Percentiles rank a stretch among this genome's conserved stretches.
Evolutionary conservation across 495 filamentous ascomycete genomes (phyloP).

Genomic region (Xylaria curta): DNA sequence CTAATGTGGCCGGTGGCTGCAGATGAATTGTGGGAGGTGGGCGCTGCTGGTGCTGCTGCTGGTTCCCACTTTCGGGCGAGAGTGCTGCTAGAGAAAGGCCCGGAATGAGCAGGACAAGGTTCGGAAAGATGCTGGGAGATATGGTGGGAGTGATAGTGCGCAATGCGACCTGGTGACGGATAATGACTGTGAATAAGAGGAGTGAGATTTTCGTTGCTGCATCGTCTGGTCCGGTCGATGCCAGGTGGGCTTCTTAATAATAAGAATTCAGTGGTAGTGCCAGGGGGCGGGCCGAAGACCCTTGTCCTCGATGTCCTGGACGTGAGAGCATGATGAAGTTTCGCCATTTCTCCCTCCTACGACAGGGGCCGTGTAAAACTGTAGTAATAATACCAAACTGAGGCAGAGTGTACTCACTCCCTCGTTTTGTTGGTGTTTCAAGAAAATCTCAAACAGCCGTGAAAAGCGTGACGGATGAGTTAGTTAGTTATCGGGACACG

Average conservation of each 20-base stretch:
- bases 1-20: conserved; percentile 24
- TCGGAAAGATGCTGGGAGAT: conserved; percentile 34
- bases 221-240: conserved; percentile 31
- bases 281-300: conserved; percentile 33
- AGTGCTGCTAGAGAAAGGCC: conserved; percentile 43
- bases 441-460: conserved; percentile 30
- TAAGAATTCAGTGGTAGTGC: conserved; percentile 27
- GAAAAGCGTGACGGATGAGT: neutral
- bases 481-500: neutral
- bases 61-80: conserved; percentile 41
- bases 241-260: conserved; percentile 39
- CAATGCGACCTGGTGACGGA: conserved; percentile 22
- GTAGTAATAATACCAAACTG: conserved; percentile 22
- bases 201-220: conserved; percentile 29
- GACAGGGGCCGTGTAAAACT: conserved; percentile 29
- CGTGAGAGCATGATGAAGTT: conserved; percentile 29
- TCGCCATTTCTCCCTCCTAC: conserved; percentile 31
- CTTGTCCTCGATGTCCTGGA: conserved; percentile 30
- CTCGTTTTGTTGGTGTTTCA: conserved; percentile 41
- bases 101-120: conserved; percentile 42
- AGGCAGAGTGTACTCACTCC: conserved; percentile 31
- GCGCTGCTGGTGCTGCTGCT: conserved; percentile 19
- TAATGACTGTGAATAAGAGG: neutral
- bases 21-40: conserved; percentile 22
- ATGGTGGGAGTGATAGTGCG: conserved; percentile 32